Evolutionary conservation across 2,329 filamentous ascomycete species (phyloP).

Genomic region (Xylaria sp.): DNA sequence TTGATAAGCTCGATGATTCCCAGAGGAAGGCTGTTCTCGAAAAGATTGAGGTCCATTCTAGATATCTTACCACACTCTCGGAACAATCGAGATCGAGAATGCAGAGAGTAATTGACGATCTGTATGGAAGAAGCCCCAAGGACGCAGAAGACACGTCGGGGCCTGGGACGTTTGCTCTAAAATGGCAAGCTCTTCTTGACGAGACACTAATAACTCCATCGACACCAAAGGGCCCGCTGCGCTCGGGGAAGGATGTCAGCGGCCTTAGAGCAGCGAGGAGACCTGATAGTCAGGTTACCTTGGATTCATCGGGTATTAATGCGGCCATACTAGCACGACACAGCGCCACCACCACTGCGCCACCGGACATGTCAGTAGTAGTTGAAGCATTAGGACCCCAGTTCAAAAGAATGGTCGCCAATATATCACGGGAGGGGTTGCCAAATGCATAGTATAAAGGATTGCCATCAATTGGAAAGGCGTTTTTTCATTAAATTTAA

Average conservation of each 20-base stretch:
- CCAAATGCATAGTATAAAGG: conserved; percentile 9
- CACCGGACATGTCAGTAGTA: conserved; percentile 54
- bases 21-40: conserved; percentile 58
- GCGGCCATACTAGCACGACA: conserved; percentile 45
- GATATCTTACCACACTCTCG: conserved; percentile 68
- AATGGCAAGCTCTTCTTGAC: conserved; percentile 78
- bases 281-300: conserved; percentile 50
- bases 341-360: conserved; percentile 47
- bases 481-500: conserved; percentile 12
- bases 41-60: conserved; percentile 68
- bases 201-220: conserved; percentile 74
- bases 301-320: conserved; percentile 41
- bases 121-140: conserved; percentile 27
- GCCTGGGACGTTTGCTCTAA: conserved; percentile 76
- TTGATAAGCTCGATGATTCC: conserved; percentile 57
- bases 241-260: conserved; percentile 64
- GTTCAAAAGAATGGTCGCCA: conserved; percentile 42
- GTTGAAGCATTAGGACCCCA: conserved; percentile 38
- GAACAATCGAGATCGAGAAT: conserved; percentile 64
- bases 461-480: conserved; percentile 1
- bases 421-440: conserved; percentile 38
- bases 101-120: conserved; percentile 63
- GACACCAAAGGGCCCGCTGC: conserved; percentile 60
- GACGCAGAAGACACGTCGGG: conserved; percentile 59
- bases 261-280: conserved; percentile 56